Conservation (phyloP, 1,139 yeast species). For the Eremothecium sinecaudum region DNA sequence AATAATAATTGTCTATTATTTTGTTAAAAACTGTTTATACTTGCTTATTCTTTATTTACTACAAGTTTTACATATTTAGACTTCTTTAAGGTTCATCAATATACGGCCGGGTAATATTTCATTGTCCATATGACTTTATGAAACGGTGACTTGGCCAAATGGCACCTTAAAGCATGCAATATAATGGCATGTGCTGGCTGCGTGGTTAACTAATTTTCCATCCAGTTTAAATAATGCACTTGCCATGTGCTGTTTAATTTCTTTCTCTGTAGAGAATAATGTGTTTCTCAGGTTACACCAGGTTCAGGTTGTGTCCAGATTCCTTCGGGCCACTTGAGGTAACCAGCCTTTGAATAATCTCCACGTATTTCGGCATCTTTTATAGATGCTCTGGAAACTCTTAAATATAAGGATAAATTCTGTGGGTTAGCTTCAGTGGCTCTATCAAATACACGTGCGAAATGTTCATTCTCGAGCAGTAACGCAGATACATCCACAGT, state of each 20-base stretch:
- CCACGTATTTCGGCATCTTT: conserved; percentile 36
- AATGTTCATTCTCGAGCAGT: conserved; percentile 31
- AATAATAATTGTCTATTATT: too few relatives aligned
- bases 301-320: conserved; percentile 28
- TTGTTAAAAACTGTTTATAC: too few relatives aligned
- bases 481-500: conserved; percentile 37
- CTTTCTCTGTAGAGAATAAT: too few relatives aligned
- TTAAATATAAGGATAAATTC: conserved; percentile 38
- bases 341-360: conserved; percentile 53
- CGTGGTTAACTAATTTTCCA: too few relatives aligned
- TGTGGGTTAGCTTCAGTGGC: conserved; percentile 11
- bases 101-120: too few relatives aligned
- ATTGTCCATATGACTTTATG: too few relatives aligned
- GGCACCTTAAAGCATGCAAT: too few relatives aligned
- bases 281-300: background rate
- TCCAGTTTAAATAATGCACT: conserved; percentile 17
- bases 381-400: conserved; percentile 47
- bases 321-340: conserved; percentile 50
- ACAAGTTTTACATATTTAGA: too few relatives aligned
- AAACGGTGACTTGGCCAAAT: too few relatives aligned
- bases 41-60: too few relatives aligned
- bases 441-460: conserved; percentile 25
- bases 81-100: too few relatives aligned
- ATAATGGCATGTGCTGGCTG: too few relatives aligned
- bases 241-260: conserved; percentile 40